phyloP scores from a whole-genome alignment of 2,329 filamentous ascomycete genomes.

The Rosellinia necatrix region DNA sequence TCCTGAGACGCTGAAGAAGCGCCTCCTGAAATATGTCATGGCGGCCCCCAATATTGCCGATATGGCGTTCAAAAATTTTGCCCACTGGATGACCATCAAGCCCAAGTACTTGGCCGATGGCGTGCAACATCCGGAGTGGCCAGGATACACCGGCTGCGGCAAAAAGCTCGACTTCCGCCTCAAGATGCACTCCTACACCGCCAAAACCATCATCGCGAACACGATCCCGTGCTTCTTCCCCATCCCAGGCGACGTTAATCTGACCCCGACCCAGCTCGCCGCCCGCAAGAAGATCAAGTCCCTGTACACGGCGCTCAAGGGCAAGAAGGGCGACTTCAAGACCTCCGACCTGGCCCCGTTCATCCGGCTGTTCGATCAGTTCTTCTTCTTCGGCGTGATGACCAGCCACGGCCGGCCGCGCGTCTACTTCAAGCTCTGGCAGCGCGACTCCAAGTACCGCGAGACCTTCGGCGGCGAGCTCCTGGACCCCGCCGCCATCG shows the following conservation, averaged over 20 bases:
- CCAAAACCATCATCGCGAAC: background rate
- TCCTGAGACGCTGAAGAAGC: no score
- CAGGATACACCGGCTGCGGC: background rate
- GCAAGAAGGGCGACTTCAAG: background rate
- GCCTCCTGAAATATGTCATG: no score
- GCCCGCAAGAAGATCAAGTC: background rate
- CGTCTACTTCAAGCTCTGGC: background rate
- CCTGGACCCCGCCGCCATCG: no score
- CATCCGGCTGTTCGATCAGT: conserved; percentile 8
- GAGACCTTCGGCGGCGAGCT: background rate
- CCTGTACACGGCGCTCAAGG: background rate
- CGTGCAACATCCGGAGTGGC: conserved; percentile 11
- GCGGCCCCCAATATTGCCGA: no score
- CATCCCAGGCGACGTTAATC: background rate
- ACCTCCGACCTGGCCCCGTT: background rate
- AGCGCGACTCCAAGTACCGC: background rate
- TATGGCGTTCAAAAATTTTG: background rate
- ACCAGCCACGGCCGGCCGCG: background rate
- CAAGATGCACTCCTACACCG: background rate
- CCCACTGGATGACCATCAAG: background rate
- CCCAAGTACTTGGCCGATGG: background rate
- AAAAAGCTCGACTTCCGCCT: conserved; percentile 1
- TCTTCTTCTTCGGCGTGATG: conserved; percentile 18
- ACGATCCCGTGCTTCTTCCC: conserved; percentile 5
- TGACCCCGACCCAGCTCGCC: conserved; percentile 1